A percentile compares a stretch with the other conserved stretches of the same genome.
Evolutionary conservation across 192 early-diverging fungal genomes (phyloP).

Genomic region (Chytriomyces hyalinus): DNA sequence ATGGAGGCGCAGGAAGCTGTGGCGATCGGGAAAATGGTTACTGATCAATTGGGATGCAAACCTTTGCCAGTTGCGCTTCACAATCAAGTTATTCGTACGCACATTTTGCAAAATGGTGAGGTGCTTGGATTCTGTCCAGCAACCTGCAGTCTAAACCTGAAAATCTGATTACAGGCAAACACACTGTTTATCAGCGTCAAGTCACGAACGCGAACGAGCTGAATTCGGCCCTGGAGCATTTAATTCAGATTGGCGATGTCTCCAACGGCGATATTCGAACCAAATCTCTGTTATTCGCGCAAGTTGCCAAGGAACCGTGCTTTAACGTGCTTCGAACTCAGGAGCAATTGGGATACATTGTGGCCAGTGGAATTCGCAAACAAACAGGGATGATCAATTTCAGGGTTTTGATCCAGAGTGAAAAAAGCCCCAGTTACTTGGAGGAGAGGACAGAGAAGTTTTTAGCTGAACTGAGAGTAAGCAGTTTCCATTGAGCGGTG

Average conservation of each 20-base stretch:
- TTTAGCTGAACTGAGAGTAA: constrained; percentile 60
- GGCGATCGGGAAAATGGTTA: constrained; percentile 63
- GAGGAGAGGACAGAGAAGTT: constrained; percentile 82
- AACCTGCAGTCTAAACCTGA: background rate
- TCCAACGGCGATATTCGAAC: constrained; percentile 69
- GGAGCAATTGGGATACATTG: constrained; percentile 74
- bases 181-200: constrained; percentile 6
- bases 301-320: constrained; percentile 86
- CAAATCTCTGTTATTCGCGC: constrained; percentile 72
- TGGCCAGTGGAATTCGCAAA: constrained; percentile 74
- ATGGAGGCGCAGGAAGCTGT: constrained; percentile 69
- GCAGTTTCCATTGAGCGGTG: constrained; percentile 31
- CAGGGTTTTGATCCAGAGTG: constrained; percentile 86
- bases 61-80: constrained; percentile 59
- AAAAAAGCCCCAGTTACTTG: constrained; percentile 79
- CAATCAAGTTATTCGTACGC: constrained; percentile 58
- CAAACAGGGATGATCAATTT: constrained; percentile 78
- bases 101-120: constrained; percentile 53
- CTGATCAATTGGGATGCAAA: constrained; percentile 63
- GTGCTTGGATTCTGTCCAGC: background rate
- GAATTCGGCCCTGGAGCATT: constrained; percentile 89
- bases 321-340: constrained; percentile 96
- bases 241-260: constrained; percentile 78
- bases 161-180: background rate
- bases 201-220: constrained; percentile 81